Evolutionary conservation across 2,329 filamentous ascomycete genomes (phyloP), one percentile per base, ranked within the genome.

Genomic region (Thermoascus crustaceus): DNA sequence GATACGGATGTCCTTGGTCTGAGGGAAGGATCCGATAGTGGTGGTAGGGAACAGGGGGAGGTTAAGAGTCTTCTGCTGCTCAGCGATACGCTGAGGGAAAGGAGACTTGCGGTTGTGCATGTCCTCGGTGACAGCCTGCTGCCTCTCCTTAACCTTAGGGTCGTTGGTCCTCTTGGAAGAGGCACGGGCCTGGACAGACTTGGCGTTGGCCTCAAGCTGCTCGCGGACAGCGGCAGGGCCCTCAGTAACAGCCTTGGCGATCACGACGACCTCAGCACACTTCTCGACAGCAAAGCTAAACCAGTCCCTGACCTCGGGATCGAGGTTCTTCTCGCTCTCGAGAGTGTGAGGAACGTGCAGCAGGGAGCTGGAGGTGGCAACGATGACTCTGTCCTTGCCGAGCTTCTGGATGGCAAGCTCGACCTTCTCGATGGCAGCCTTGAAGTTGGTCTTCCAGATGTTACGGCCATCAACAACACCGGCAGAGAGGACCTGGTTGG

Each of bases 361-460:
- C 53, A 98, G 86, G 51, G 91, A 96, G 75, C 83, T 91, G 59
- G 91, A 96, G 52, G 88, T 95, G 60, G 91, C 85, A 52, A 94
- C 86, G 52, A 98, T 85, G 65, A 98, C 89, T 61, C 91, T 85
- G 52, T 96, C 88, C 76, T 94, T 89, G 71, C 91, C 89, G 46
- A 98, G 79, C 74, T 94, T 86, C 74, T 95, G 85, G 56, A 96
- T 73, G 47, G 89, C 91, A 41, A 78, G 73, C 78, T 96, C 86
- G 43, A 91, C 82, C 47, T 72, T 78, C 74, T 91, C 88, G 48
- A 98, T 93, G 58, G 91, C 87, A 56, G 78, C 79, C 78, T 94
- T 84, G 73, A 95, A 83, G 81, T 96, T 94, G 71, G 87, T 95
- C 85, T 98, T 98, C 91, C 91, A 98, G 76, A 98, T 96, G 78